Evolutionary conservation across 1,284 basidiomycete species (phyloP).

Genomic region (Irpex rosettiformis): DNA sequence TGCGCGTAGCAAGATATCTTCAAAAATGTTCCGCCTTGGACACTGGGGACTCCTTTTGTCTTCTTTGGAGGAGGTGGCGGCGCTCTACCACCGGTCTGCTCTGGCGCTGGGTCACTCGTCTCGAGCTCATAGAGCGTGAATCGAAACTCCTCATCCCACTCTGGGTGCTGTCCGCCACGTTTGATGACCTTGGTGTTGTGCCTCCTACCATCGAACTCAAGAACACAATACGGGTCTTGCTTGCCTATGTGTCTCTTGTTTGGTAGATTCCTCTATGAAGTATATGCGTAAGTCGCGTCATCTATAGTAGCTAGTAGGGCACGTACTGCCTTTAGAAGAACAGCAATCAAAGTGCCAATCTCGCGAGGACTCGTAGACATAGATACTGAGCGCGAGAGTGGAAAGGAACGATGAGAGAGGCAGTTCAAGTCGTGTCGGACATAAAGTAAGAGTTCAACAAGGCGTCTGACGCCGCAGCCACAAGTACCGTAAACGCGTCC

Average conservation of each 20-base stretch:
- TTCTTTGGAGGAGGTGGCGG: constrained; percentile 62
- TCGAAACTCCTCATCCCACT: constrained; percentile 98
- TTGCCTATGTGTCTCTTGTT: constrained; percentile 96
- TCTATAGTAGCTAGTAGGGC: constrained; percentile 9
- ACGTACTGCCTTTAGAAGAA: constrained; percentile 93
- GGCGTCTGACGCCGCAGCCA: constrained; percentile 2
- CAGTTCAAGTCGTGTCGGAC: constrained; percentile 6
- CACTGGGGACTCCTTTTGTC: constrained; percentile 48
- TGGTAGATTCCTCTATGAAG: constrained; percentile 78
- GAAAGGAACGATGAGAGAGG: constrained; percentile 6
- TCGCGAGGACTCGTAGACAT: constrained; percentile 41
- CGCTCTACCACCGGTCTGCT: constrained; percentile 44
- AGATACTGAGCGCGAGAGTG: not conserved
- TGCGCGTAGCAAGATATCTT: constrained; percentile 90
- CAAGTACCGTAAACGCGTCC: not conserved
- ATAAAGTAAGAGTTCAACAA: not conserved
- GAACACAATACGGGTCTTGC: constrained; percentile 93
- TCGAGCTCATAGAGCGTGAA: constrained; percentile 87
- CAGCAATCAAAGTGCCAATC: constrained; percentile 93
- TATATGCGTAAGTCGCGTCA: not conserved
- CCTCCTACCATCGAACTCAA: constrained; percentile 78
- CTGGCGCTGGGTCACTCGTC: constrained; percentile 54
- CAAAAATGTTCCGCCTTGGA: constrained; percentile 77
- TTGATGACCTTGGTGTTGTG: constrained; percentile 88
- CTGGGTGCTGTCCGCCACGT: constrained; percentile 95